Evolutionary conservation across 1,139 yeast species (phyloP).

Genomic region (Suhomyces guaymorum): DNA sequence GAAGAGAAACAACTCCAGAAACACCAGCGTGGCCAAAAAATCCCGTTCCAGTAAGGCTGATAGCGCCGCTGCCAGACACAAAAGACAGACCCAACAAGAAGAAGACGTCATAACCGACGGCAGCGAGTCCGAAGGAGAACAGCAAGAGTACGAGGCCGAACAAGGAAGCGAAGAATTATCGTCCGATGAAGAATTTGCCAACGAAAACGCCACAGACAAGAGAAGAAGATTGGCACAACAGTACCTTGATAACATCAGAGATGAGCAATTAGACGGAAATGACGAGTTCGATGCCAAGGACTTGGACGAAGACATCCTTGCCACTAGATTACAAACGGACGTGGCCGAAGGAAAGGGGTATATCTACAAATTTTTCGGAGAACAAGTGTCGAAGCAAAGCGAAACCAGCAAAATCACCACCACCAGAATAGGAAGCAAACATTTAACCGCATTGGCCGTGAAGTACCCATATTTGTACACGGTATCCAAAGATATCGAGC

Average conservation of each 20-base stretch:
- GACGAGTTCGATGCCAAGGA: constrained; percentile 90
- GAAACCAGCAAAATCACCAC: constrained; percentile 30
- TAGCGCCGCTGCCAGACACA: constrained; percentile 13
- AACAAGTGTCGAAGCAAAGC: constrained; percentile 46
- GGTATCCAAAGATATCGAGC: constrained; percentile 76
- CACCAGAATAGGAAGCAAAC: constrained; percentile 61
- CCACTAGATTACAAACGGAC: constrained; percentile 78
- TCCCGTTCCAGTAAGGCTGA: constrained; percentile 11
- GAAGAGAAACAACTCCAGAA: constrained; percentile 38
- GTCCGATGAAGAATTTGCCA: constrained; percentile 69
- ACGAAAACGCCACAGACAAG: constrained; percentile 88
- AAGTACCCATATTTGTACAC: constrained; percentile 69
- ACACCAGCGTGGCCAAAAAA: constrained; percentile 21
- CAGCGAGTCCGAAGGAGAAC: constrained; percentile 41
- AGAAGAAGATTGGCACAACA: constrained; percentile 93
- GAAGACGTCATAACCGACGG: constrained; percentile 30
- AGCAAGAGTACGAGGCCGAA: constrained; percentile 35
- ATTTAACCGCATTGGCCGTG: constrained; percentile 54
- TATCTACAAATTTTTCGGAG: constrained; percentile 68
- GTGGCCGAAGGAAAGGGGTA: constrained; percentile 89
- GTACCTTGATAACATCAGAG: constrained; percentile 79
- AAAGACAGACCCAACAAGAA: constrained; percentile 12
- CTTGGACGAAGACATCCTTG: constrained; percentile 80
- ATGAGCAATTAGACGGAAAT: constrained; percentile 45
- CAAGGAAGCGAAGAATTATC: constrained; percentile 42